Evolutionary conservation across 805 yeast species (phyloP), one percentile per base, ranked within the genome.

Genomic region (Zygotorulaspora florentina): DNA sequence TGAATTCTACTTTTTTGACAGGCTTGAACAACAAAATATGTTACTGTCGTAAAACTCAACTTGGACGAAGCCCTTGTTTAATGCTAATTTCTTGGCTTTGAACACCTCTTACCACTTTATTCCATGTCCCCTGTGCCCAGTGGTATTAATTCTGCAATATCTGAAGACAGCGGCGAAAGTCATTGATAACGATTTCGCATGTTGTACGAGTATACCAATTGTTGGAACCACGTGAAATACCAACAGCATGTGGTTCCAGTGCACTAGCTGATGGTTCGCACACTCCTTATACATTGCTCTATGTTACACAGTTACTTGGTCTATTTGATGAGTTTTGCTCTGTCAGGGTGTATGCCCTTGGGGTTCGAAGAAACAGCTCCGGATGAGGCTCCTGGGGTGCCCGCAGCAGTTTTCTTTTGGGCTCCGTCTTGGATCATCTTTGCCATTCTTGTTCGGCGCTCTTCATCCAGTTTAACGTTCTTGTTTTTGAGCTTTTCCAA

Each of bases 401-500:
- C 40, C 45, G 59, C 44, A 15, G 40, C 35, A n/a, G 61, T 62
- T 39, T 62, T 72, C 48, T 64, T 70, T 50, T 58, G 68, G 51
- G 59, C 64, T 39, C 62, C 61, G 35, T 68, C 70, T 45, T 68
- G 67, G 45, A 72, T 76, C 57, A 75, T 73, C 55, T 75, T 74
- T 45, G 64, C 56, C 36, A 81, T 73, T 57, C 83, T 77, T 33
- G 73, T 77, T 47, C 70, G 75, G 56, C 95, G 76, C 60, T 90
- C 96, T 23, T 74, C 83, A 36, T 75, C 76, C 56, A 90, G 69
- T 58, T 82, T 83, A 37, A 78, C 83, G 64, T 91, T 91, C 73
- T 91, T 91, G 40, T 76, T 77, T 59, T 80, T 79, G 56, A 93
- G 74, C 67, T 93, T 93, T 45, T 77, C 75, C 39, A 79, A 56